Evolutionary conservation across 148 eudicot genomes (phyloP).

Genomic region (Persicaria tinctoria): DNA sequence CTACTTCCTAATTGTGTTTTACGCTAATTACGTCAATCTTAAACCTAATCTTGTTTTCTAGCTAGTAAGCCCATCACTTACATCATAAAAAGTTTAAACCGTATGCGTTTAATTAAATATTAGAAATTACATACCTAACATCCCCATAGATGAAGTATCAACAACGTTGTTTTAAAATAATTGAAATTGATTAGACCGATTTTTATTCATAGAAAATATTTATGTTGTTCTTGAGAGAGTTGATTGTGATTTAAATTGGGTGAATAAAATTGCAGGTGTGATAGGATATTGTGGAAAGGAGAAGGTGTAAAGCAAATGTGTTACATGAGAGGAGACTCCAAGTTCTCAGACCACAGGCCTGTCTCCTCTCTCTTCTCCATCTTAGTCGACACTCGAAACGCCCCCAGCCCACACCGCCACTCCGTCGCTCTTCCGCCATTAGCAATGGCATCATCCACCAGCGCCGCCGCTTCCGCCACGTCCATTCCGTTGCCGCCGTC

Average conservation of each 20-base stretch:
- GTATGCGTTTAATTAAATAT: too few relatives aligned
- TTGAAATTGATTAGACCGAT: too few relatives aligned
- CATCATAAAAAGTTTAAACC: too few relatives aligned
- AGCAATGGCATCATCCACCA: background rate
- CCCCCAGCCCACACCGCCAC: background rate
- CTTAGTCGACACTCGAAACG: constrained; percentile 18
- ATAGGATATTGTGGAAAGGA: constrained; percentile 73
- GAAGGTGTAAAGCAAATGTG: constrained; percentile 57
- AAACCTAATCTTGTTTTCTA: constrained; percentile 5
- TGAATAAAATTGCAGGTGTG: constrained; percentile 40
- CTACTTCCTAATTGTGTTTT: background rate
- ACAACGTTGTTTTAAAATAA: too few relatives aligned
- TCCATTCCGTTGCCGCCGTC: background rate
- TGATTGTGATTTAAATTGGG: too few relatives aligned
- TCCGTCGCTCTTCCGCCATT: background rate
- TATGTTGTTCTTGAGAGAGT: too few relatives aligned
- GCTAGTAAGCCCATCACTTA: background rate
- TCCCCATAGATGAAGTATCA: too few relatives aligned
- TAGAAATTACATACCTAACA: too few relatives aligned
- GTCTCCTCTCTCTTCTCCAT: constrained; percentile 52
- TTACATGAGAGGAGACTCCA: constrained; percentile 55
- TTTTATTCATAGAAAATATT: too few relatives aligned
- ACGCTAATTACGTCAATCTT: background rate
- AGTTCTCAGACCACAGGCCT: constrained; percentile 70
- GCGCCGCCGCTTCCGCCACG: background rate